Conservation (phyloP, 495 filamentous ascomycete species). For the Chaetomium tenue region DNA sequence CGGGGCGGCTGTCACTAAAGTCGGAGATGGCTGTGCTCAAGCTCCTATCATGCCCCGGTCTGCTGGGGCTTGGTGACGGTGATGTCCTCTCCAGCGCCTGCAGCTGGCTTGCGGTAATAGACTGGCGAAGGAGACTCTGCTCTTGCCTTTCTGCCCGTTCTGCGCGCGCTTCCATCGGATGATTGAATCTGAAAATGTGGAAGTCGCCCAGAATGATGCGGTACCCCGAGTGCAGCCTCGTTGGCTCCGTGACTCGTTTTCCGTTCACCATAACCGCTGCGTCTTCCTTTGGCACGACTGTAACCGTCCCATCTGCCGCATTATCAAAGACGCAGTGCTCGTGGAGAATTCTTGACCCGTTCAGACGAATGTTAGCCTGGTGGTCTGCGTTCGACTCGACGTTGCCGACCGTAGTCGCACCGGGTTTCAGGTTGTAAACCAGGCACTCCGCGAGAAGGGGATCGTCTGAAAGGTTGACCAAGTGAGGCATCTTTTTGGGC, state of each 20-base stretch:
- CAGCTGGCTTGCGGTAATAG: conserved; percentile 77
- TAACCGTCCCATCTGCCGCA: conserved; percentile 86
- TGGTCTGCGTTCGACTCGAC: conserved; percentile 75
- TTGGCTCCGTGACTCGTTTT: conserved; percentile 76
- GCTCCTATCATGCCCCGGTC: conserved; percentile 71
- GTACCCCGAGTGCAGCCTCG: conserved; percentile 82
- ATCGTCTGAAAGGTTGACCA: conserved; percentile 97
- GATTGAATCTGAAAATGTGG: conserved; percentile 98
- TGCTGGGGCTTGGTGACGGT: conserved; percentile 60
- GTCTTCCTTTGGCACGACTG: conserved; percentile 79
- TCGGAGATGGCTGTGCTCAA: conserved; percentile 69
- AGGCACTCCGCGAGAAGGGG: conserved; percentile 93
- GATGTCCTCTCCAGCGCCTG: conserved; percentile 48
- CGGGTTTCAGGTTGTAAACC: conserved; percentile 97
- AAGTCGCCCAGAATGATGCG: conserved; percentile 97
- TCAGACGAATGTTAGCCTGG: conserved; percentile 84
- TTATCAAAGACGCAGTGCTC: conserved; percentile 92
- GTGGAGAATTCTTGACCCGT: conserved; percentile 86
- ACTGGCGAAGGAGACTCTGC: conserved; percentile 81
- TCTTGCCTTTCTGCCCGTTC: conserved; percentile 70
- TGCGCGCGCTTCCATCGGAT: conserved; percentile 90
- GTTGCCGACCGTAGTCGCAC: conserved; percentile 88
- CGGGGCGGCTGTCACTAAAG: conserved; percentile 67
- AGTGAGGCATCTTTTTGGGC: conserved; percentile 97
- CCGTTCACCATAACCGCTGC: conserved; percentile 98